Evolutionary conservation across 169 alveolate genomes (phyloP).

Genomic region (Pseudocohnilembus persalinus): DNA sequence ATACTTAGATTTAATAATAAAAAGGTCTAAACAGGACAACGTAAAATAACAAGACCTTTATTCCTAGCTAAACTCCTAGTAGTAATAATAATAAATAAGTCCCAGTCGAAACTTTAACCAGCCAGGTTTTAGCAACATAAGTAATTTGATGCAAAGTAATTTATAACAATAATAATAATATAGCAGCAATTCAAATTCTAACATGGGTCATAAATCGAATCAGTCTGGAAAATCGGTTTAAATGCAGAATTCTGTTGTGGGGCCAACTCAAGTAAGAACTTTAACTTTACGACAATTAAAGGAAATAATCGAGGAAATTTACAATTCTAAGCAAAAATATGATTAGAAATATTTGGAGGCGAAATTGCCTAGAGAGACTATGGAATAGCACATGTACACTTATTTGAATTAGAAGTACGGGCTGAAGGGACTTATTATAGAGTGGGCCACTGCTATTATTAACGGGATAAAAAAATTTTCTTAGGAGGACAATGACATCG

Average conservation of each 20-base stretch:
- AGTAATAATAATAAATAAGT: background rate
- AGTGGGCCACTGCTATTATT: constrained; percentile 84
- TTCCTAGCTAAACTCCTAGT: too few species aligned
- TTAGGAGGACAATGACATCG: constrained; percentile 83
- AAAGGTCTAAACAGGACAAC: constrained; percentile 21
- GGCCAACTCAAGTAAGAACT: constrained; percentile 48
- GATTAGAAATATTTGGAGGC: constrained; percentile 75
- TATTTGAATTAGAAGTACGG: constrained; percentile 87
- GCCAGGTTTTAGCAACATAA: background rate
- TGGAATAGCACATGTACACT: constrained; percentile 88
- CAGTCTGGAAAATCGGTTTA: constrained; percentile 4
- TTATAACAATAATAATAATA: too few species aligned
- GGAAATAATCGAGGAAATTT: constrained; percentile 84
- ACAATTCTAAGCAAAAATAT: constrained; percentile 69
- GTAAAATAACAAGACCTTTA: constrained; percentile 32
- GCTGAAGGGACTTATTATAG: constrained; percentile 77
- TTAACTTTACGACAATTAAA: constrained; percentile 75
- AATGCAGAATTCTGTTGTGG: constrained; percentile 40
- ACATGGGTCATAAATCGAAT: background rate
- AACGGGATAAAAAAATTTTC: constrained; percentile 74
- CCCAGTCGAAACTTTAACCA: background rate
- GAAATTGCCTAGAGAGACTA: constrained; percentile 84
- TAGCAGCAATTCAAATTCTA: background rate
- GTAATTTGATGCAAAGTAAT: too few species aligned
- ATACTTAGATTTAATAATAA: background rate